phyloP scores from a whole-genome alignment of 2,329 filamentous ascomycete species.

The Drechslerella dactyloides region DNA sequence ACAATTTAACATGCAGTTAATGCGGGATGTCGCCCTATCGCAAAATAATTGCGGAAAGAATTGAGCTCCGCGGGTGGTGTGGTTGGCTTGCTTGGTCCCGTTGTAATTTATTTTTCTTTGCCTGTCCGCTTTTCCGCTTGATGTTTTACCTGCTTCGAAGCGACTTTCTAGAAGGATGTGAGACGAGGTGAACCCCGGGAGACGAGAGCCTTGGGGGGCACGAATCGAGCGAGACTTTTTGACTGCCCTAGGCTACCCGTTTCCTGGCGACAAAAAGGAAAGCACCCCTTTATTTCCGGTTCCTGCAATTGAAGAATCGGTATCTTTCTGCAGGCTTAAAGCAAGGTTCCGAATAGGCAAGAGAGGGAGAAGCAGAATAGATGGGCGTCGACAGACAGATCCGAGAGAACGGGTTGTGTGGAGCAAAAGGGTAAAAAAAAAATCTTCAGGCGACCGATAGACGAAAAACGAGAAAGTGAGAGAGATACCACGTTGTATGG shows the following conservation, averaged over 20 bases:
- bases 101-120: conserved; percentile 38
- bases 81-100: conserved; percentile 29
- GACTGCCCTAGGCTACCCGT: conserved; percentile 39
- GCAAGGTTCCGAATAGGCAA: conserved; percentile 17
- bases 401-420: conserved; percentile 1
- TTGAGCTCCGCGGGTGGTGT: conserved; percentile 29
- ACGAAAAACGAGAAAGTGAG: conserved; percentile 7
- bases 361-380: conserved; percentile 4
- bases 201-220: conserved; percentile 47
- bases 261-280: conserved; percentile 16
- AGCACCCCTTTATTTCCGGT: conserved; percentile 24
- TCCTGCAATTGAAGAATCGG: conserved; percentile 26
- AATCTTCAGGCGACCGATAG: conserved; percentile 31
- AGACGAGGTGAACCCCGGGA: conserved; percentile 51
- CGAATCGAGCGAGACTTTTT: conserved; percentile 46
- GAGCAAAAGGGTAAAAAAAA: conserved; percentile 13
- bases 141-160: conserved; percentile 51
- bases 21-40: conserved; percentile 42
- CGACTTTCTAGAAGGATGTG: conserved; percentile 51
- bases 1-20: conserved; percentile 39
- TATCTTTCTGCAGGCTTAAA: conserved; percentile 13
- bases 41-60: conserved; percentile 29
- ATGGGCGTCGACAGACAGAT: conserved; percentile 5
- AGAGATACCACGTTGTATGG: conserved; percentile 40
- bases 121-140: conserved; percentile 4